Evolutionary conservation across 75 land plant species (phyloP), one percentile per base, ranked within the genome.

Genomic region (Cupressus sempervirens): DNA sequence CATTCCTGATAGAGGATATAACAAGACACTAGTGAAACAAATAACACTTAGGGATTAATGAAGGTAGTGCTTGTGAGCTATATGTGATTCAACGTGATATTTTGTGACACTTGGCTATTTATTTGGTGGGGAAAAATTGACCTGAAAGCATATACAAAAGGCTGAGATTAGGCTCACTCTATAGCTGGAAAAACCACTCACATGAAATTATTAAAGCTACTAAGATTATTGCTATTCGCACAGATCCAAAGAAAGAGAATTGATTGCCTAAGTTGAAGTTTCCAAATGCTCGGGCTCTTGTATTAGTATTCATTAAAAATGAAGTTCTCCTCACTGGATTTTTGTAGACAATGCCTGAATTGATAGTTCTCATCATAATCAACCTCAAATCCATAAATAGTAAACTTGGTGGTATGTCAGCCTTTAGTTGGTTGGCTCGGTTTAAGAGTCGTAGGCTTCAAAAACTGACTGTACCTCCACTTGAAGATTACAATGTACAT

Each of bases 251-350:
- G 93, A 82, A 80, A 26, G 88, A 87, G 79, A 88, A 86, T 65
- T 89, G 88, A 68, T 93, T 93, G 94, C 85, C 79, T 29, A 46
- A 74, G 2, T 88, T 93, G 93, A 35, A 86, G 9, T 90, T 90
- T 46, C 94, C 94, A 29, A 87, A 90, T n/a, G 90, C 91, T 38
- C 90, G 91, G 85, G 94, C 90, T 34, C 92, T 93, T 58, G 83
- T 93, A n/a, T 83, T 93, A 26, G 91, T 88, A 73, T 91, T 91
- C 48, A 82, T 87, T 12, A 84, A 90, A 20, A 82, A 43, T 20
- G 83, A 62, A 36, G 91, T 9, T 45, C 45, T n/a, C n/a, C 46
- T 79, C 45, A 50, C 81, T 23, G 88, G 84, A 87, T n/a, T 79
- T 79, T 11, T 79, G 29, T 50, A 79, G 7, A 79, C 15, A 2